Percentiles rank a stretch among this genome's conserved stretches.
Evolutionary conservation across 148 eudicot species (phyloP).

Genomic region (Cornus controversa): DNA sequence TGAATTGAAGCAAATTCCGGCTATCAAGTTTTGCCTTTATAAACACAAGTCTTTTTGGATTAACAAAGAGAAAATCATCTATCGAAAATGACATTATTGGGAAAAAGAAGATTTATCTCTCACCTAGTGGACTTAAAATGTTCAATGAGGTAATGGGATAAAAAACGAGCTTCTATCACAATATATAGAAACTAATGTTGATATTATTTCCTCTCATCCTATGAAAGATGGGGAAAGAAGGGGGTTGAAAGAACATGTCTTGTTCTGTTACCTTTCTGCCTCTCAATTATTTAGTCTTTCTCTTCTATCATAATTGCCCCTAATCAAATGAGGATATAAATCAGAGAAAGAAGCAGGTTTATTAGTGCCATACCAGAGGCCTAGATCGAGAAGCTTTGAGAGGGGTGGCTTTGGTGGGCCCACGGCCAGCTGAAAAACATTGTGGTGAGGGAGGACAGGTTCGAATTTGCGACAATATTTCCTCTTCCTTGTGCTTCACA

Average conservation of each 20-base stretch:
- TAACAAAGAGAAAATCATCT: too few relatives aligned
- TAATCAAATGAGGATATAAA: neutral
- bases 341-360: neutral
- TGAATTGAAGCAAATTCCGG: neutral
- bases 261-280: neutral
- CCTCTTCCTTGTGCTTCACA: slow-evolving; percentile 34
- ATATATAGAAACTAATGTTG: neutral
- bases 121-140: neutral
- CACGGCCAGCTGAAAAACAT: slow-evolving; percentile 66
- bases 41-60: neutral
- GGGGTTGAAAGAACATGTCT: neutral
- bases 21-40: neutral
- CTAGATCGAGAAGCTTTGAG: slow-evolving; percentile 53
- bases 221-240: neutral
- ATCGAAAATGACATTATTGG: neutral
- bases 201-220: neutral
- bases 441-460: slow-evolving; percentile 91
- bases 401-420: slow-evolving; percentile 42
- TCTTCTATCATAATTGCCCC: neutral
- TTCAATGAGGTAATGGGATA: neutral
- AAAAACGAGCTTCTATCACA: neutral
- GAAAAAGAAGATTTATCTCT: neutral
- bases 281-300: neutral
- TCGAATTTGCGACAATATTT: slow-evolving; percentile 41
- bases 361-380: slow-evolving; percentile 50